Percentiles rank a stretch among this genome's conserved stretches.
These are phyloP conservation scores for Solanum appendiculatum DNA, from an alignment of 257 asterid genomes.

Conservation along the genomic window DNA sequence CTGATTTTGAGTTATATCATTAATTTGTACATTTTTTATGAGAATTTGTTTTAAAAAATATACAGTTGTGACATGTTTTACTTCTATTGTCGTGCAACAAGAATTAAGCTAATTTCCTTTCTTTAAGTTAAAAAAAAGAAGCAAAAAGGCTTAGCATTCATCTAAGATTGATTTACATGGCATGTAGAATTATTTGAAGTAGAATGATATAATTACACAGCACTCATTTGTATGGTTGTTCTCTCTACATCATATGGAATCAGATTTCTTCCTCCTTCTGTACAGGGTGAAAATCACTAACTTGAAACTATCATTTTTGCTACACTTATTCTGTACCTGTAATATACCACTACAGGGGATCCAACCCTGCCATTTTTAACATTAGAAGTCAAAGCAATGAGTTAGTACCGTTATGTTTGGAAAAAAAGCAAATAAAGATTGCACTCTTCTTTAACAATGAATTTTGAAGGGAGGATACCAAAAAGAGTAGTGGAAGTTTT, in stretches of 20 bases:
- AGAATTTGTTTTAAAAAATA: not conserved
- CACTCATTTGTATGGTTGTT: not conserved
- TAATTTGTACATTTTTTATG: too few species aligned
- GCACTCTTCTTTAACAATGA: not conserved
- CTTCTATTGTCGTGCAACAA: not conserved
- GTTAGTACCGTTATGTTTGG: not conserved
- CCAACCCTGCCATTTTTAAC: conserved; percentile 70
- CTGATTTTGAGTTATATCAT: too few species aligned
- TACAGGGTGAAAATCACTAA: conserved; percentile 1
- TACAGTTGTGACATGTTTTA: not conserved
- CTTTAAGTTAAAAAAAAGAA: not conserved
- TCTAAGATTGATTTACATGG: not conserved
- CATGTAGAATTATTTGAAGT: not conserved
- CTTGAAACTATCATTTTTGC: not conserved
- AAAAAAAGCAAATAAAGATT: not conserved
- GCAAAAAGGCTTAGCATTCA: not conserved
- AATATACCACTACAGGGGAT: conserved; percentile 53
- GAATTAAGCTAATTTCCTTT: not conserved
- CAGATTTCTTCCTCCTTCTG: not conserved
- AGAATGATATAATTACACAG: not conserved
- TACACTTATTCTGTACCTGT: not conserved
- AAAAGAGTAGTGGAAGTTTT: not conserved
- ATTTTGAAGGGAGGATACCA: not conserved
- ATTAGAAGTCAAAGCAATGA: not conserved
- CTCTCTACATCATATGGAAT: not conserved